These are phyloP conservation scores for Phtheirospermum japonicum DNA, from an alignment of 257 asterid genomes.

Conservation along the genomic window DNA sequence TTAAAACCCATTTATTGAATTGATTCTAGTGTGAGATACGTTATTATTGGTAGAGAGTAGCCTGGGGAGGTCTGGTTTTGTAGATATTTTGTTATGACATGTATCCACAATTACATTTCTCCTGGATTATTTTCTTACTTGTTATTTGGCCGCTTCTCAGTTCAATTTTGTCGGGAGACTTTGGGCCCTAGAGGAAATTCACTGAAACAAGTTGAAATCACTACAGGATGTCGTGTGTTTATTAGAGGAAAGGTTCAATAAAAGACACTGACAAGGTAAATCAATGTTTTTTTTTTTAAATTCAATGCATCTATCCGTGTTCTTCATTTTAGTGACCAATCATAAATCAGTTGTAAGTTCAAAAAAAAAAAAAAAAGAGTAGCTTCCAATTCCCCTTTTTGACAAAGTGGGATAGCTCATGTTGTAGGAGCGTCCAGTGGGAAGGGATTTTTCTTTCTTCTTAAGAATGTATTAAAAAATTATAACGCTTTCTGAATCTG, in stretches of 20 bases:
- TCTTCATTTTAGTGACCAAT: slow-evolving; percentile 16
- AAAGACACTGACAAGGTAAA: slow-evolving; percentile 95
- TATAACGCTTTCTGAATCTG: background rate
- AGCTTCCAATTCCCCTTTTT: too few species aligned
- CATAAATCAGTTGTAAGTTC: slow-evolving; percentile 4
- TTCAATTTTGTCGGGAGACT: slow-evolving; percentile 98
- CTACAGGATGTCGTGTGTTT: slow-evolving; percentile 95
- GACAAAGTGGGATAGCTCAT: too few species aligned
- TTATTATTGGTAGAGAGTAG: slow-evolving; percentile 27
- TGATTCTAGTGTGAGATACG: slow-evolving; percentile 43
- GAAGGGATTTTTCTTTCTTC: too few species aligned
- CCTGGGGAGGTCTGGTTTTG: slow-evolving; percentile 14
- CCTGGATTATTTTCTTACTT: background rate
- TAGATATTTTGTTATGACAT: background rate
- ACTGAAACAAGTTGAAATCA: slow-evolving; percentile 87
- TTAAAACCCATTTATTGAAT: background rate
- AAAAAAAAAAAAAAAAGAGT: too few species aligned
- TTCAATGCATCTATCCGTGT: slow-evolving; percentile 5
- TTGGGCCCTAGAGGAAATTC: slow-evolving; percentile 98
- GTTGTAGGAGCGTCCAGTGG: too few species aligned
- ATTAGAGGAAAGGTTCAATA: slow-evolving; percentile 95
- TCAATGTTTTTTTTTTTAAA: background rate
- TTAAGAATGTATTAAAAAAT: too few species aligned
- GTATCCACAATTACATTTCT: too few species aligned
- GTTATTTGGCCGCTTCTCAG: slow-evolving; percentile 36